Evolutionary conservation across 768 basidiomycete genomes (phyloP), one percentile per base, ranked within the genome.

Genomic region (Boletus pseudo-olivaceus): DNA sequence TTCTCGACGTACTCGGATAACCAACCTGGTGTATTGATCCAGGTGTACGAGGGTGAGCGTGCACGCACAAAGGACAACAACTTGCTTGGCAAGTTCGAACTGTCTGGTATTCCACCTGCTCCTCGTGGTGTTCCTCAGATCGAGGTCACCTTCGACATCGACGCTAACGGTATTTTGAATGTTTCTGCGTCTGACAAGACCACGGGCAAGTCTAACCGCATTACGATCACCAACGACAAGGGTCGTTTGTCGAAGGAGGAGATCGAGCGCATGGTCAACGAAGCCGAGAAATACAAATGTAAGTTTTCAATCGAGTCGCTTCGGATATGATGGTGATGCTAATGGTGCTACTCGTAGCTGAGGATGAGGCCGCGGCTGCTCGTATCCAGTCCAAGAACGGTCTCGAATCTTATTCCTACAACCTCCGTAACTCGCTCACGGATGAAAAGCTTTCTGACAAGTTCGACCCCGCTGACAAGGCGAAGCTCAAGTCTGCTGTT

Each of bases 1-100:
- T 97, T 98, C 84, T 98, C 95, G 37, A 98, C 96, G 19, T 95
- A 96, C 80, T 87, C 94, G 61, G 95, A 97, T 80, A 97, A 98
- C 79, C 94, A 98, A 72, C 94, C 95, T 53, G 93, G 94, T 80
- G 95, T 98, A 43, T 85, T 97, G 67, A 97, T 98, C 73, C 94
- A 97, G 72, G 95, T 98, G 35, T 97, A 84, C 76, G 96, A 98
- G 80, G 96, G 95, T 75, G 94, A 98, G 73, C 93, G 95, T 80
- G 93, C 94, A 32, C 90, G 93, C 68, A 97, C 95, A 56, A 97
- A 95, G 81, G 96, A 98, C 78, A 98, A 98, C 82, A 97, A 98
- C 78, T 73, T 94, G 33, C 90, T 98, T 69, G 96, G 96, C 71
- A 97, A 98, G 76, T 98, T 98, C 73, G 94, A 98, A 76, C 87